Evolutionary conservation across 371 early-diverging fungal genomes (phyloP).

Genomic region (Mucor saturninus): DNA sequence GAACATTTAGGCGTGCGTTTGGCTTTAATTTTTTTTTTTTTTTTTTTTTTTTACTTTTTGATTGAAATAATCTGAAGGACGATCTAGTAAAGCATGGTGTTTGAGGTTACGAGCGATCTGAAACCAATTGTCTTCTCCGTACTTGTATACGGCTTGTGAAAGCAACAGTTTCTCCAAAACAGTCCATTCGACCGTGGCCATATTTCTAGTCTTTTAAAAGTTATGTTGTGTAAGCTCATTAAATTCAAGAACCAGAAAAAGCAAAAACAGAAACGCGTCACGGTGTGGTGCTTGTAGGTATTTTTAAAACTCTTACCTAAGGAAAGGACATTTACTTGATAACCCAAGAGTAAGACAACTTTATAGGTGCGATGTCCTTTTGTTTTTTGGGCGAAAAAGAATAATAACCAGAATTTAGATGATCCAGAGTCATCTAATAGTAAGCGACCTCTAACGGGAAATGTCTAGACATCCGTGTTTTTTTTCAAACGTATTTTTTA

Average conservation of each 20-base stretch:
- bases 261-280: conserved; percentile 8
- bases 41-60: conserved; percentile 41
- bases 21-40: too few species aligned
- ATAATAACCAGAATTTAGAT: too few species aligned
- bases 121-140: conserved; percentile 69
- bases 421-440: too few species aligned
- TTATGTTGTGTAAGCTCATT: background rate
- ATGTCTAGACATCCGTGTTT: too few species aligned
- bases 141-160: conserved; percentile 69
- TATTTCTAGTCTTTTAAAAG: background rate
- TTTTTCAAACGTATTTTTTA: too few species aligned
- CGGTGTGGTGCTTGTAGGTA: too few species aligned
- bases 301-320: too few species aligned
- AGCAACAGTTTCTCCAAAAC: conserved; percentile 65
- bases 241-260: background rate
- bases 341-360: too few species aligned
- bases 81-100: conserved; percentile 55
- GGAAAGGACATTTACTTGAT: too few species aligned
- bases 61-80: conserved; percentile 57
- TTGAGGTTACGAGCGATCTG: conserved; percentile 60
- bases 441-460: too few species aligned
- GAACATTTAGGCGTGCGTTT: conserved; percentile 15
- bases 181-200: conserved; percentile 53
- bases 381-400: too few species aligned
- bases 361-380: too few species aligned